Base-by-base conservation (phyloP, 2,329 filamentous ascomycete species). In the Nigrospora osmanthi region DNA sequence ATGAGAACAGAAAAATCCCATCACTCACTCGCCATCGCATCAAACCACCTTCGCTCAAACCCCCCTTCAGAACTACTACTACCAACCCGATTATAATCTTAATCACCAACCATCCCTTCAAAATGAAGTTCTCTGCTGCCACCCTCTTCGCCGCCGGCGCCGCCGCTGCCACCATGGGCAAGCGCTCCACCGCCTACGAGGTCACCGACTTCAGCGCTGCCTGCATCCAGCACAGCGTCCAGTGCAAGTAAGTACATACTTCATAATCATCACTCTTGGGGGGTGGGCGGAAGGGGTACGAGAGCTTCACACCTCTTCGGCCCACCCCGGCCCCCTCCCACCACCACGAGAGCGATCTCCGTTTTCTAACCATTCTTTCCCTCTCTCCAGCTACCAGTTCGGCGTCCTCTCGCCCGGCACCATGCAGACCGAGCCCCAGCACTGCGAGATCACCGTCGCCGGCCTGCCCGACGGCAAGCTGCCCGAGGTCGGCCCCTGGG, bases 111-210 rank as follows among this genome's bases (percentile, higher is more conserved):
- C 23, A 7, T n/a, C n/a, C 37, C 19, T 11, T 30, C 37, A 30
- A 39, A 39, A 42, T 42, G 40, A 42, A 42, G 40, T 42, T 35
- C 34, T 42, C 40, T n/a, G 40, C 40, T 28, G 32, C 40, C 40
- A 34, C 32, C 40, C 16, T 42, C 31, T 42, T 42, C 32, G 40
- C 19, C 19, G 32, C 40, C 19, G 34, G 30, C 34, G 40, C 33
- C 17, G 32, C 40, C 19, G 40, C 40, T 32, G 35, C 13, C 35
- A 19, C 35, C 23, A 19, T 38, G 9, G 11, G 23, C 15, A 16
- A 19, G 15, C 35, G 23, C 15, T 35, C 40, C 40, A 19, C 40
- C 32, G 32, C 32, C 40, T 42, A 42, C 40, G 40, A 42, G 33
- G 32, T 42, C 12, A 34, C 40, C 40, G 23, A 42, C 40, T 42